Evolutionary conservation across 208 protist genomes (phyloP).

Genomic region (Balamuthia mandrillaris): DNA sequence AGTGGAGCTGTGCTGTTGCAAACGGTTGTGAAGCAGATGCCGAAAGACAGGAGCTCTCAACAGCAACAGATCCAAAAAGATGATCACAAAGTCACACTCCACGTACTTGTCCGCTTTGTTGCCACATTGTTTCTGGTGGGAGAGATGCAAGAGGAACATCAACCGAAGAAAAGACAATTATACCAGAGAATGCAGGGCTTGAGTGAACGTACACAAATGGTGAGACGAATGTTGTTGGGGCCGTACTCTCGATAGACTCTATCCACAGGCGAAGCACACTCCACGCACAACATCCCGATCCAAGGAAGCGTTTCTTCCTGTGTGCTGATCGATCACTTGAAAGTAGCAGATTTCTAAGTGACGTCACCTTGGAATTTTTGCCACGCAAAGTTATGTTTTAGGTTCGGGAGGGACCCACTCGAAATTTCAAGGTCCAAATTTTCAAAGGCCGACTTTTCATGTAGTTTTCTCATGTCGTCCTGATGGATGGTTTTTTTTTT

Average conservation of each 20-base stretch:
- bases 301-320: too few species aligned
- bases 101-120: conserved; percentile 42
- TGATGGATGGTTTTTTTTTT: too few species aligned
- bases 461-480: too few species aligned
- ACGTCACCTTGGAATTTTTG: too few species aligned
- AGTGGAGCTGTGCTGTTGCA: not conserved
- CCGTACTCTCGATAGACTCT: conserved; percentile 24
- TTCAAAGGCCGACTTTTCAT: too few species aligned
- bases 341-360: too few species aligned
- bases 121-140: not conserved
- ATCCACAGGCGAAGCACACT: conserved; percentile 21
- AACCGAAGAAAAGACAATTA: not conserved
- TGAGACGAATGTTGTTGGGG: conserved; percentile 28
- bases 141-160: not conserved
- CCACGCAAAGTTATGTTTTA: too few species aligned
- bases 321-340: too few species aligned
- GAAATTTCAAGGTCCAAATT: too few species aligned
- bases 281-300: conserved; percentile 44
- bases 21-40: conserved; percentile 43
- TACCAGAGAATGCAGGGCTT: too few species aligned
- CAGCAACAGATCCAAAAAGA: conserved; percentile 44
- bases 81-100: conserved; percentile 35
- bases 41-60: conserved; percentile 43
- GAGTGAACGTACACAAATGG: not conserved
- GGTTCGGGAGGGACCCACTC: too few species aligned